Evolutionary conservation across 441 rosid genomes (phyloP).

Genomic region (Erysimum pusillum): DNA sequence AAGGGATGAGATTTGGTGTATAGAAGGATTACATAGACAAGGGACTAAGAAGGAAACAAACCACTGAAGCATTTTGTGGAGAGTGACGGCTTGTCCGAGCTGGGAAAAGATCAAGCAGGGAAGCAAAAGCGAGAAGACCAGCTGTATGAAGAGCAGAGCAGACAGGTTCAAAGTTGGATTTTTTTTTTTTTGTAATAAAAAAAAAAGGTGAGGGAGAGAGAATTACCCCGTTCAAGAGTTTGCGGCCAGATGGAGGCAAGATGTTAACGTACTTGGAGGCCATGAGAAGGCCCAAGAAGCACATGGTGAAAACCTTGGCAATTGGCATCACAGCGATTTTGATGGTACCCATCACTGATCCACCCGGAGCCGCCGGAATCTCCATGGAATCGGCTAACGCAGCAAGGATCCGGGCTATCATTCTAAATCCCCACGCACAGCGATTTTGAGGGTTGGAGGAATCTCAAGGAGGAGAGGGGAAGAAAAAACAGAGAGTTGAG

Average conservation of each 20-base stretch:
- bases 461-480: constrained; percentile 7
- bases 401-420: constrained; percentile 56
- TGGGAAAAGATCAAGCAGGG: constrained; percentile 97
- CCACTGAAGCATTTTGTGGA: constrained; percentile 89
- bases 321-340: constrained; percentile 92
- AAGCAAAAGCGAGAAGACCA: constrained; percentile 95
- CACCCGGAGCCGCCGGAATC: constrained; percentile 50
- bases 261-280: constrained; percentile 94
- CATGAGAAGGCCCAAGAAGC: constrained; percentile 95
- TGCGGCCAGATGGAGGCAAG: constrained; percentile 91
- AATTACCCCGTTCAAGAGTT: constrained; percentile 88
- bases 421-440: constrained; percentile 1
- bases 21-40: not conserved
- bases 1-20: constrained; percentile 10
- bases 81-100: constrained; percentile 93
- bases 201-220: not conserved
- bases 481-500: not conserved
- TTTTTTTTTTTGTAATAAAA: not conserved
- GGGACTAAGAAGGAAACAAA: constrained; percentile 41
- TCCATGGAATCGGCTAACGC: constrained; percentile 48
- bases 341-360: constrained; percentile 68
- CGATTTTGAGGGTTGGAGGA: constrained; percentile 6
- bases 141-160: constrained; percentile 53
- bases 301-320: constrained; percentile 92
- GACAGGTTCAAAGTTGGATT: not conserved